Percentiles rank a stretch among this genome's conserved stretches.
Evolutionary conservation across 768 basidiomycete genomes (phyloP).

Genomic region (Hericium alpestre): DNA sequence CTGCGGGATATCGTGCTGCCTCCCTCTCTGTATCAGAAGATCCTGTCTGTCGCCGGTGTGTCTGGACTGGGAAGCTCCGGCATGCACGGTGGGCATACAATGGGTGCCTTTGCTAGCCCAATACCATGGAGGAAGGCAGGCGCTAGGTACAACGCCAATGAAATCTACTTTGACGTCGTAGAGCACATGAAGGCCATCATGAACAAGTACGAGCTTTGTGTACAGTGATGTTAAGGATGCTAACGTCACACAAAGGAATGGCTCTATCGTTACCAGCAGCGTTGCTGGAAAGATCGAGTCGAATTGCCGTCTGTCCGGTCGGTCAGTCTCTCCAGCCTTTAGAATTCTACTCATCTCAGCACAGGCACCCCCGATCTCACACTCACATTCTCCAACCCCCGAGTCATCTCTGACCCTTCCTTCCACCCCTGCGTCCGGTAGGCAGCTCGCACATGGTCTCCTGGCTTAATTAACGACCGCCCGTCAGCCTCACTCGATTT

Average conservation of each 20-base stretch:
- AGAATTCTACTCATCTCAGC: not conserved
- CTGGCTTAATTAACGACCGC: constrained; percentile 2
- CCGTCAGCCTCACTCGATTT: constrained; percentile 66
- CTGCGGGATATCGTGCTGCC: constrained; percentile 90
- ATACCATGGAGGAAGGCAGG: constrained; percentile 91
- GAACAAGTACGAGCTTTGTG: constrained; percentile 44
- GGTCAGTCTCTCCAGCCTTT: too few species aligned
- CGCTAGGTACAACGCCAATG: constrained; percentile 75
- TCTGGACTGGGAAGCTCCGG: constrained; percentile 27
- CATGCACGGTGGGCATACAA: constrained; percentile 15
- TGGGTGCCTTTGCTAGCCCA: constrained; percentile 66
- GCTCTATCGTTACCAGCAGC: constrained; percentile 51
- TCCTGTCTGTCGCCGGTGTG: constrained; percentile 42
- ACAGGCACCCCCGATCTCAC: constrained; percentile 83
- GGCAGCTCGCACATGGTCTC: constrained; percentile 15
- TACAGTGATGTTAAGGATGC: not conserved
- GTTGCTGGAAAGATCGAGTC: constrained; percentile 73
- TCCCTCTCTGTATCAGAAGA: constrained; percentile 59
- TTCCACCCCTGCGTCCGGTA: constrained; percentile 93
- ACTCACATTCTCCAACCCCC: constrained; percentile 50
- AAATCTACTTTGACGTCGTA: constrained; percentile 84
- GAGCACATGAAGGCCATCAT: constrained; percentile 76
- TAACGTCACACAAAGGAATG: constrained; percentile 38
- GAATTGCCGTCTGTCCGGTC: constrained; percentile 70
- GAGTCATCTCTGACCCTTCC: constrained; percentile 43